A percentile compares a stretch with the other conserved stretches of the same genome.
Conservation (phyloP, 129 eudicot genomes). For the Sambucus nigra region DNA sequence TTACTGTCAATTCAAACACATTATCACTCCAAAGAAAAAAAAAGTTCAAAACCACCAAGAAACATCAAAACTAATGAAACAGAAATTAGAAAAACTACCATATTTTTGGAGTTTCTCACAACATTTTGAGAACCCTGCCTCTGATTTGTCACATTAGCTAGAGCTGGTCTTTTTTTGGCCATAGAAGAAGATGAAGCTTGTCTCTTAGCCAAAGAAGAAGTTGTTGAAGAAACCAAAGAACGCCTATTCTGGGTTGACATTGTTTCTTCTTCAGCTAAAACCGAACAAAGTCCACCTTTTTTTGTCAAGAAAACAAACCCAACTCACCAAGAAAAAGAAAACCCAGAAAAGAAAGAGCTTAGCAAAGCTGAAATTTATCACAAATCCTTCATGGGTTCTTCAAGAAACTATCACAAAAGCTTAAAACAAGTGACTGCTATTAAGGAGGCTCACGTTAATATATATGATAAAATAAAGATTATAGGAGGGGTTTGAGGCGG, state of each 20-base stretch:
- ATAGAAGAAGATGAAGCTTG: slow-evolving; percentile 26
- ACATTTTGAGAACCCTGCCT: slow-evolving; percentile 17
- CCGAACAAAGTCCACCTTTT: too few species aligned
- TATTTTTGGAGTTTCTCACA: slow-evolving; percentile 22
- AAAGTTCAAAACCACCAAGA: too few species aligned
- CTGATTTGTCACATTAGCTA: slow-evolving; percentile 54
- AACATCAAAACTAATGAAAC: too few species aligned
- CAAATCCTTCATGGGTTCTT: slow-evolving; percentile 18
- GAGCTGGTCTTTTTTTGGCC: slow-evolving; percentile 69
- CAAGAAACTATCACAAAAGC: not conserved
- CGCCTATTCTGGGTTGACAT: slow-evolving; percentile 47
- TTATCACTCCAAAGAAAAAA: too few species aligned
- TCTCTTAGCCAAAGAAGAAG: slow-evolving; percentile 59
- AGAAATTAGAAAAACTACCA: too few species aligned
- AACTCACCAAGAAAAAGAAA: slow-evolving; percentile 8
- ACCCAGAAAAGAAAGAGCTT: not conserved
- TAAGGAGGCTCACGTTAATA: too few species aligned
- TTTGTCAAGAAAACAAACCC: not conserved
- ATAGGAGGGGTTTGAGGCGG: slow-evolving; percentile 61
- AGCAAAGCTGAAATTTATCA: not conserved
- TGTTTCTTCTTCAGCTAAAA: slow-evolving; percentile 14
- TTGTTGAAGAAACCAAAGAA: slow-evolving; percentile 18
- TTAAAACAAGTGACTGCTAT: slow-evolving; percentile 5
- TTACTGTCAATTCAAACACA: too few species aligned
- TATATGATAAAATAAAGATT: too few species aligned